Evolutionary conservation across 1,284 basidiomycete species (phyloP), one percentile per base, ranked within the genome.

Genomic region (Ceratobasidium sp.): DNA sequence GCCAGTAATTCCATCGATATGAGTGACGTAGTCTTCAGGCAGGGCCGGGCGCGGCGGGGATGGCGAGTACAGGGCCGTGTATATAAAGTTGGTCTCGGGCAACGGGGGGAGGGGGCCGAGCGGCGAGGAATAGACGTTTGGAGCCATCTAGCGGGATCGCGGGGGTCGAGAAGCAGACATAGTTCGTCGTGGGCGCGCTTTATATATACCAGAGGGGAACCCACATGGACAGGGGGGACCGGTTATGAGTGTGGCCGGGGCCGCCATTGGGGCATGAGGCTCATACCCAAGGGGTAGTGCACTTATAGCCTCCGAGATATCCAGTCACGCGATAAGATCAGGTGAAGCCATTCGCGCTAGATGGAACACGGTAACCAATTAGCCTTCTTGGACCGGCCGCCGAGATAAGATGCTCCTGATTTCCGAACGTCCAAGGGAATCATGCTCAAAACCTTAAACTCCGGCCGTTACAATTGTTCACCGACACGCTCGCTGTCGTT

Each of bases 1-100:
- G 2, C 68, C 68, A 29, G 68, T 71, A 31, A 71, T 71, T 1
- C 68, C 68, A 58, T 71, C 68, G 22, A 71, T 71, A n/a, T 71
- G 68, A 2, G 49, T 43, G 24, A 61, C 43, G 31, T 71, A 71
- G 56, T 71, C 43, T 2, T 71, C 68, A 2, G 68, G 68, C 4
- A 71, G 56, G 11, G 56, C n/a, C 24, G 68, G 68, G 11, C 68
- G 68, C 27, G 68, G 68, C 37, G 68, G 68, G 1, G 68, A 71
- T 2, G 68, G 68, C 13, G 41, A 8, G 43, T 71, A 43, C 22
- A 71, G 24, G 11, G 61, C 0, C 37, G 68, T 48, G 22, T 59
- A 24, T 27, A 49, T 49, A 39, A 71, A 71, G 49, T 71, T 71
- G 19, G 31, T 46, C n/a, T 71, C 68, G 6, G 68, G 68, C 24